A percentile compares a stretch with the other conserved stretches of the same genome.
Conservation (phyloP, 2,329 filamentous ascomycete genomes). For the Fusarium transvaalense region DNA sequence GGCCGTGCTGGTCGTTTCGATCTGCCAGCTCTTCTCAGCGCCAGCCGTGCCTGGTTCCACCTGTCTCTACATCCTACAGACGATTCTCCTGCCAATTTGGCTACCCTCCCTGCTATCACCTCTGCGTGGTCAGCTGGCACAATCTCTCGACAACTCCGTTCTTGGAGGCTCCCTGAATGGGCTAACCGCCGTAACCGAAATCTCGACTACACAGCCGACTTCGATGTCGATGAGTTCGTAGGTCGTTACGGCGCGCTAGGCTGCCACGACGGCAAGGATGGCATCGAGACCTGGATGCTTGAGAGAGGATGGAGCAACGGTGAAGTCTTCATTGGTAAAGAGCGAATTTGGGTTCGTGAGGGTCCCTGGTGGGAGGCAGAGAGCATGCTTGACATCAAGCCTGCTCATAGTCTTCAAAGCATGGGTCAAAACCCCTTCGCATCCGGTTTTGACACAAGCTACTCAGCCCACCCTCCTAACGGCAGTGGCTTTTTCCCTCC, state of each 20-base stretch:
- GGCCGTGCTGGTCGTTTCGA: slow-evolving; percentile 85
- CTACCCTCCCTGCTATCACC: slow-evolving; percentile 77
- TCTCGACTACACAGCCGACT: slow-evolving; percentile 96
- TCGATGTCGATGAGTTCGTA: slow-evolving; percentile 92
- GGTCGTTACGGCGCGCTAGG: slow-evolving; percentile 85
- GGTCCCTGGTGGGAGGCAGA: slow-evolving; percentile 98
- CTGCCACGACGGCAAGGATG: slow-evolving; percentile 90
- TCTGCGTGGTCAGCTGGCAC: slow-evolving; percentile 93
- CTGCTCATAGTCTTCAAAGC: slow-evolving; percentile 61
- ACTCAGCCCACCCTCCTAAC: slow-evolving; percentile 75
- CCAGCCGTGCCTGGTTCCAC: slow-evolving; percentile 96
- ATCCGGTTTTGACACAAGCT: slow-evolving; percentile 74
- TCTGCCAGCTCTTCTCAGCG: slow-evolving; percentile 77
- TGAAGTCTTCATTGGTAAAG: slow-evolving; percentile 89
- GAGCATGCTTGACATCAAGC: slow-evolving; percentile 91
- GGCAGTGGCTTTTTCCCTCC: slow-evolving; percentile 78
- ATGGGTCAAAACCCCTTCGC: slow-evolving; percentile 62
- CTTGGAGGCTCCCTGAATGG: slow-evolving; percentile 97
- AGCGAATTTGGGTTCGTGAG: slow-evolving; percentile 96
- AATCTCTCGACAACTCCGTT: slow-evolving; percentile 90
- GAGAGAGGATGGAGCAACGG: slow-evolving; percentile 99
- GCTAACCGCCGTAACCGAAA: slow-evolving; percentile 91
- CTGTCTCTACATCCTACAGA: slow-evolving; percentile 92
- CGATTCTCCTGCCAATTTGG: slow-evolving; percentile 79
- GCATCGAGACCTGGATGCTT: slow-evolving; percentile 92